These are phyloP conservation scores for Claviceps lovelessii DNA, from an alignment of 2,329 filamentous ascomycete genomes.

Conservation along the genomic window DNA sequence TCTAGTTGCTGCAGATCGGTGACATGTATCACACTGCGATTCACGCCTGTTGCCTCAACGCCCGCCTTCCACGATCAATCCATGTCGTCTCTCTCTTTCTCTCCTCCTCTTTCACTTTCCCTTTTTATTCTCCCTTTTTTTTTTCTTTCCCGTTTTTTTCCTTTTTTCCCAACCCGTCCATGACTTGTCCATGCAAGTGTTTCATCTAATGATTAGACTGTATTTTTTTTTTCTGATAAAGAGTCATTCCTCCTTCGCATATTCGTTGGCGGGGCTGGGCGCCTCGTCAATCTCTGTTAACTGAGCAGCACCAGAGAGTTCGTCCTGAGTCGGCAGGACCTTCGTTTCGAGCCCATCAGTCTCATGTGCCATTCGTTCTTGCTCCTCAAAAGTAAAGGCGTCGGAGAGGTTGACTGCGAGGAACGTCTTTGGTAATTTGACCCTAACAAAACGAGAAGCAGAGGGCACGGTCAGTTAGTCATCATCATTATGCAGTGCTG, in stretches of 20 bases:
- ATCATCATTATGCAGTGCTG: not conserved
- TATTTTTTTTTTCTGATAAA: not conserved
- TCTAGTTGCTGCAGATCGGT: not conserved
- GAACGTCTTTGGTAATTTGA: constrained; percentile 53
- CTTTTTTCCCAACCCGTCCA: too few relatives aligned
- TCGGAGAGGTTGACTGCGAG: constrained; percentile 50
- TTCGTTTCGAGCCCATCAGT: constrained; percentile 35
- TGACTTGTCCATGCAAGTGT: not conserved
- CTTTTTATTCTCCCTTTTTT: too few relatives aligned
- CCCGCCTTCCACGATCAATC: not conserved
- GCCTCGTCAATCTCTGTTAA: not conserved
- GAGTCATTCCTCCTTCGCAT: not conserved
- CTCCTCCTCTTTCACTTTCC: not conserved
- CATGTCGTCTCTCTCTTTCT: not conserved
- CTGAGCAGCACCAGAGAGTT: constrained; percentile 8
- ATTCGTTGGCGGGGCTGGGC: not conserved
- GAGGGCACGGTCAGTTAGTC: not conserved
- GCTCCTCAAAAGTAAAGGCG: constrained; percentile 44
- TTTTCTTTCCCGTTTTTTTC: too few relatives aligned
- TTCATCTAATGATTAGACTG: not conserved
- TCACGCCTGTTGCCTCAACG: too few relatives aligned
- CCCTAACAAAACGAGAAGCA: constrained; percentile 24
- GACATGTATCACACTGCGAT: not conserved
- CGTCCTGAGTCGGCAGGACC: constrained; percentile 17
- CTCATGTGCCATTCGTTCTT: constrained; percentile 36